phyloP scores from a whole-genome alignment of 805 yeast species.

The Metschnikowia baotianmanensis region DNA sequence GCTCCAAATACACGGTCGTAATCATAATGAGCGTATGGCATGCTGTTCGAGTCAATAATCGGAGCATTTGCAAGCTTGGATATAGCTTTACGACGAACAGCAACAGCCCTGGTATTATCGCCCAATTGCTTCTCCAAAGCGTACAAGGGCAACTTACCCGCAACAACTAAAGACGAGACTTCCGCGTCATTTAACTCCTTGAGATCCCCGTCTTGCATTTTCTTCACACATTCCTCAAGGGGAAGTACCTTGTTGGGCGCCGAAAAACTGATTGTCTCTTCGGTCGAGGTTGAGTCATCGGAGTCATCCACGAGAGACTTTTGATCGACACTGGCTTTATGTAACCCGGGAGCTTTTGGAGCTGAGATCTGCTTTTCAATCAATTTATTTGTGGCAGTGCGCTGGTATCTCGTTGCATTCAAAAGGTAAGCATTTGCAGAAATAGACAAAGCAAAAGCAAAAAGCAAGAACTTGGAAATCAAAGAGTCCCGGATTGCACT shows the following conservation, averaged over 20 bases:
- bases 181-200: constrained; percentile 68
- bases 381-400: constrained; percentile 41
- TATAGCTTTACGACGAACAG: constrained; percentile 89
- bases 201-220: constrained; percentile 70
- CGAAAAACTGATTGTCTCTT: constrained; percentile 25
- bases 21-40: constrained; percentile 84
- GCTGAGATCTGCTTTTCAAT: constrained; percentile 38
- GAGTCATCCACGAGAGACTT: constrained; percentile 7
- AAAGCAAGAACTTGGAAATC: constrained; percentile 71
- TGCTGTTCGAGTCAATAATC: constrained; percentile 61
- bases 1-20: constrained; percentile 97
- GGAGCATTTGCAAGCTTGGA: constrained; percentile 81
- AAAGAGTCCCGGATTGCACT: constrained; percentile 74
- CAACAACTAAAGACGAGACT: constrained; percentile 63
- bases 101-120: constrained; percentile 90
- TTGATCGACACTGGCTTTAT: constrained; percentile 6
- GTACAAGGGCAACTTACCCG: constrained; percentile 84
- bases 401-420: constrained; percentile 76
- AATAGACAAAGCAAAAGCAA: constrained; percentile 70
- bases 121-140: constrained; percentile 90
- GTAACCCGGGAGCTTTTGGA: constrained; percentile 16
- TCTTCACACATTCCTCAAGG: constrained; percentile 59
- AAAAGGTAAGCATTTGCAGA: constrained; percentile 81
- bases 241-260: constrained; percentile 37
- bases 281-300: constrained; percentile 21